Conservation (phyloP, 1,284 basidiomycete species). For the Pseudozyma pruni region DNA sequence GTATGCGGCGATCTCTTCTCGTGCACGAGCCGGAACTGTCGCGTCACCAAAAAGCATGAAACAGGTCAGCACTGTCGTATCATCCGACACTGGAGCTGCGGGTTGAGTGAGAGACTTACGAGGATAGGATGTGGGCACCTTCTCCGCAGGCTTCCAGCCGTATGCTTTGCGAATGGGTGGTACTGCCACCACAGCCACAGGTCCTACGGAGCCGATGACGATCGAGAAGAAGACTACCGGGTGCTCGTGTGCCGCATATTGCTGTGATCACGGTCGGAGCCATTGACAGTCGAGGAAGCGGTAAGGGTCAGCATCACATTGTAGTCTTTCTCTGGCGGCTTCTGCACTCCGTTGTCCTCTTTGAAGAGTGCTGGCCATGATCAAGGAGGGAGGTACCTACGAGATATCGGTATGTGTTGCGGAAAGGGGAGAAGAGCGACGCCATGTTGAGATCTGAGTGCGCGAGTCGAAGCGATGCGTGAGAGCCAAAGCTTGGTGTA, state of each 20-base stretch:
- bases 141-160: slow-evolving; percentile 80
- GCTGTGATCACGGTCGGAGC: slow-evolving; percentile 70
- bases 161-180: slow-evolving; percentile 79
- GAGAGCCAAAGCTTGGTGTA: too few relatives aligned
- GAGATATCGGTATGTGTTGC: slow-evolving; percentile 61
- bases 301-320: neutral
- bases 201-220: slow-evolving; percentile 75
- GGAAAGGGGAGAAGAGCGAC: slow-evolving; percentile 58
- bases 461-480: neutral
- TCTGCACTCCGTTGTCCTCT: too few relatives aligned
- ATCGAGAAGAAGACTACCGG: slow-evolving; percentile 91
- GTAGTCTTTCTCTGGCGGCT: neutral
- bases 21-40: slow-evolving; percentile 58
- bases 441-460: slow-evolving; percentile 22
- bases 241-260: slow-evolving; percentile 87
- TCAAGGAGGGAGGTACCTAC: slow-evolving; percentile 33
- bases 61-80: too few relatives aligned
- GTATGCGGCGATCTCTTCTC: slow-evolving; percentile 57
- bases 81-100: too few relatives aligned
- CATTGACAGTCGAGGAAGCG: too few relatives aligned
- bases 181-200: slow-evolving; percentile 78
- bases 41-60: neutral
- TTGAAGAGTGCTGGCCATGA: too few relatives aligned
- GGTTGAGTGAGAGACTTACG: slow-evolving; percentile 72
- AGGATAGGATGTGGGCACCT: slow-evolving; percentile 85